Evolutionary conservation across 2,329 filamentous ascomycete species (phyloP).

Genomic region (Cladosporium sphaerospermum): DNA sequence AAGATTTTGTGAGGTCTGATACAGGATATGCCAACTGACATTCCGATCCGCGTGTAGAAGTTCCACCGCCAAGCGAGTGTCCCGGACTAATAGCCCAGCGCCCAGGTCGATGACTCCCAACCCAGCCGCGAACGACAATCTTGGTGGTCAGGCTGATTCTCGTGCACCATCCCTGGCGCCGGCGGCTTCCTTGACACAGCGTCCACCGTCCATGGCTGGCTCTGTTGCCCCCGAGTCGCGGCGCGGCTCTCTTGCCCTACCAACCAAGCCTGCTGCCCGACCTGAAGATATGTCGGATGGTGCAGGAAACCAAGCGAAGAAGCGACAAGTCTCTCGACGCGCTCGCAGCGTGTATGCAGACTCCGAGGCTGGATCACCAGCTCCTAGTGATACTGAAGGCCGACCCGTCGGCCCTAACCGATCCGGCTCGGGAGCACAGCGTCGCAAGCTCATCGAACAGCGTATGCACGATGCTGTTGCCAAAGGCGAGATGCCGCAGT

Average conservation of each 20-base stretch:
- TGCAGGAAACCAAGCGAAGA: slow-evolving; percentile 14
- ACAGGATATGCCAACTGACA: background rate
- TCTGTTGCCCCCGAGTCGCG: slow-evolving; percentile 14
- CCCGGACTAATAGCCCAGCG: slow-evolving; percentile 5
- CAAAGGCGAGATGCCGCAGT: slow-evolving; percentile 80
- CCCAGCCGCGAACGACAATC: background rate
- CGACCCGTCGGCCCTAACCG: slow-evolving; percentile 20
- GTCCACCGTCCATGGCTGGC: background rate
- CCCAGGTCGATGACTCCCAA: slow-evolving; percentile 4
- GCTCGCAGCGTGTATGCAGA: slow-evolving; percentile 15
- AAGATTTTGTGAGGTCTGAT: background rate
- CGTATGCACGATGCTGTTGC: slow-evolving; percentile 55
- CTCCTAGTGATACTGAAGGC: slow-evolving; percentile 29
- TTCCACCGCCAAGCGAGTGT: slow-evolving; percentile 6
- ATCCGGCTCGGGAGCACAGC: slow-evolving; percentile 52
- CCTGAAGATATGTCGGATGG: slow-evolving; percentile 10
- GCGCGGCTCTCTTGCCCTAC: slow-evolving; percentile 31
- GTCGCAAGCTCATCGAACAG: slow-evolving; percentile 57
- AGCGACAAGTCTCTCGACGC: slow-evolving; percentile 8
- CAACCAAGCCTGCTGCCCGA: slow-evolving; percentile 22
- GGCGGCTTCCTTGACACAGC: background rate
- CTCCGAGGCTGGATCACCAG: slow-evolving; percentile 32
- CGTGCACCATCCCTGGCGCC: slow-evolving; percentile 1
- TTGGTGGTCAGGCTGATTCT: background rate
- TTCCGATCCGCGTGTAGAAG: background rate